These are phyloP conservation scores for Pestalotiopsis fici DNA, from an alignment of 2,329 filamentous ascomycete genomes.

Conservation along the genomic window DNA sequence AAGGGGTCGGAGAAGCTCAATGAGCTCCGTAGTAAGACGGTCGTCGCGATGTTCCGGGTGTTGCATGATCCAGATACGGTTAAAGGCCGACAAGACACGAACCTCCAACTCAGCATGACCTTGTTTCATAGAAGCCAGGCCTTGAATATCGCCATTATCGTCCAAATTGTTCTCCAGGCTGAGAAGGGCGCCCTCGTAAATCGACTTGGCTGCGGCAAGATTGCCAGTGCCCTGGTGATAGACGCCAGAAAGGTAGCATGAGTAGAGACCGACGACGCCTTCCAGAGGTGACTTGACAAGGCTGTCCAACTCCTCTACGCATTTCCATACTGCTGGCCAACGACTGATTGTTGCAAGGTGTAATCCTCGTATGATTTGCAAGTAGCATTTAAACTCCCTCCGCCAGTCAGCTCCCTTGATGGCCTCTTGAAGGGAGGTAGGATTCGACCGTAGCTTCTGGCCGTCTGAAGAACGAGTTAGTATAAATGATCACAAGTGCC, in stretches of 20 bases:
- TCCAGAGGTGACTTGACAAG: conserved; percentile 41
- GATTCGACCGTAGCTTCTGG: conserved; percentile 35
- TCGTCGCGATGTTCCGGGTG: conserved; percentile 59
- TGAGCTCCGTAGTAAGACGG: conserved; percentile 57
- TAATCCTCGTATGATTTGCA: conserved; percentile 72
- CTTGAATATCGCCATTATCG: neutral
- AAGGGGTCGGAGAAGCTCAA: conserved; percentile 67
- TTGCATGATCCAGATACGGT: conserved; percentile 73
- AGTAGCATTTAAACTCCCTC: conserved; percentile 64
- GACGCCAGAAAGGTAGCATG: conserved; percentile 73
- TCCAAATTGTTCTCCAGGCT: conserved; percentile 40
- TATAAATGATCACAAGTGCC: conserved; percentile 7
- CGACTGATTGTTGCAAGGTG: conserved; percentile 70
- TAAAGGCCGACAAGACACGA: conserved; percentile 66
- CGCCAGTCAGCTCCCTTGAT: conserved; percentile 65
- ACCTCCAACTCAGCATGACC: conserved; percentile 61
- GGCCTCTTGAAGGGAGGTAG: conserved; percentile 58
- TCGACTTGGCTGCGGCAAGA: conserved; percentile 64
- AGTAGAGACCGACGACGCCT: conserved; percentile 53
- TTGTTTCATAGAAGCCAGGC: conserved; percentile 31
- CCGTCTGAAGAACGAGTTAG: conserved; percentile 18
- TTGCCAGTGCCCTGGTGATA: conserved; percentile 78
- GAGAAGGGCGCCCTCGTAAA: conserved; percentile 67
- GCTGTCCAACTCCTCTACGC: conserved; percentile 53
- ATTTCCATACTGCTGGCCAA: conserved; percentile 64